Percentiles rank a stretch among this genome's conserved stretches.
These are phyloP conservation scores for Xerocomus spinulosus DNA, from an alignment of 768 basidiomycete genomes.

Conservation along the genomic window DNA sequence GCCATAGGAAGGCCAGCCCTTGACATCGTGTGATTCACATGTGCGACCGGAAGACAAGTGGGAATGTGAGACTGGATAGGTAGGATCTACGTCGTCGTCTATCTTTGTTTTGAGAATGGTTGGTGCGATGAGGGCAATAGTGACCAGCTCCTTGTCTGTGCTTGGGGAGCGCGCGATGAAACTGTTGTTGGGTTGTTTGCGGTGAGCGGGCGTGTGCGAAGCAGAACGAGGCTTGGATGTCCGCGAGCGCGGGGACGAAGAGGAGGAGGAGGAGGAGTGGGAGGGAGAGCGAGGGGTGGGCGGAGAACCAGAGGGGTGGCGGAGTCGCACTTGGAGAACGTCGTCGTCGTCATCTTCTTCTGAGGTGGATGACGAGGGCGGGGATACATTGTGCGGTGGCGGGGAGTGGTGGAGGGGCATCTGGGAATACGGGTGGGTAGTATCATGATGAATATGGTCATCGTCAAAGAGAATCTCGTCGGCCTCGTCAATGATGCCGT, in stretches of 20 bases:
- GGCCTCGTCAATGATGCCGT: constrained; percentile 47
- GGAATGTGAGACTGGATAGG: constrained; percentile 11
- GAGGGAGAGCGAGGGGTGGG: constrained; percentile 35
- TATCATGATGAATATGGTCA: constrained; percentile 17
- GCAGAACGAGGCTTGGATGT: constrained; percentile 30
- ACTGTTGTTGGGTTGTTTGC: constrained; percentile 39
- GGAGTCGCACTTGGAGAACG: constrained; percentile 60
- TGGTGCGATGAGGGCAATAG: constrained; percentile 70
- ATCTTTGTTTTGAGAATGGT: constrained; percentile 82
- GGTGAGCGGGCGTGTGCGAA: constrained; percentile 16
- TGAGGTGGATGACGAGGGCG: constrained; percentile 31
- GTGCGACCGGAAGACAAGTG: constrained; percentile 9
- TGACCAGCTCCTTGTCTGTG: constrained; percentile 50
- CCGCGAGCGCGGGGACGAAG: constrained; percentile 23
- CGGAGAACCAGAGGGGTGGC: constrained; percentile 19
- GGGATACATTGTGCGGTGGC: constrained; percentile 19
- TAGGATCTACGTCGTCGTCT: constrained; percentile 40
- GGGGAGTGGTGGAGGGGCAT: constrained; percentile 17
- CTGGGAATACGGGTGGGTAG: constrained; percentile 6
- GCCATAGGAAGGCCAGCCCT: constrained; percentile 13
- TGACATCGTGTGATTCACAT: constrained; percentile 5
- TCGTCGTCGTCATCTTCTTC: constrained; percentile 45
- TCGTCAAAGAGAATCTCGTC: constrained; percentile 34
- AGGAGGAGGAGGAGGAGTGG: constrained; percentile 32
- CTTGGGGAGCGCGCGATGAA: constrained; percentile 34